Conservation (phyloP, 306 rosid species). For the Acacia crassicarpa region DNA sequence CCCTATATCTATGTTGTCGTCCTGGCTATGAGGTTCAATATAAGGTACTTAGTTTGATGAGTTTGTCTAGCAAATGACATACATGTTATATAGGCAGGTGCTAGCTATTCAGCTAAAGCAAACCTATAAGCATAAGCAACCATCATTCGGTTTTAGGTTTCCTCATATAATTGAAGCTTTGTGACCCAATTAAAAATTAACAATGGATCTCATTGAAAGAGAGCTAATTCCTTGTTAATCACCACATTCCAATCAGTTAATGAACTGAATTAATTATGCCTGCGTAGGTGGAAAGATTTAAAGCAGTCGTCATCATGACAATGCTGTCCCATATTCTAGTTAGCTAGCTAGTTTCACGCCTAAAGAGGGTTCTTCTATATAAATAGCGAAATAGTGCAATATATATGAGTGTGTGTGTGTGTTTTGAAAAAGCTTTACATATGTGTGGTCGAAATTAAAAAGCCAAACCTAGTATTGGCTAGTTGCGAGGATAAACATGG, state of each 20-base stretch:
- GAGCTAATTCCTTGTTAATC: background rate
- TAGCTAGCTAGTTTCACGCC: background rate
- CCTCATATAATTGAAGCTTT: conserved; percentile 63
- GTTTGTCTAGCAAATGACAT: background rate
- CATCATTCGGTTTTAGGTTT: conserved; percentile 46
- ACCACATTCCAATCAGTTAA: background rate
- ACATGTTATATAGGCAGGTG: background rate
- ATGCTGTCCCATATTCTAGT: background rate
- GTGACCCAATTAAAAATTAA: background rate
- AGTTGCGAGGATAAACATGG: background rate
- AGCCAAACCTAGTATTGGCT: background rate
- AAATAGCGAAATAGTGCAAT: background rate
- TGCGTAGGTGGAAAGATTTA: conserved; percentile 12
- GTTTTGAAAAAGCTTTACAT: background rate
- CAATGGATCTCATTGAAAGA: background rate
- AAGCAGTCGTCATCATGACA: background rate
- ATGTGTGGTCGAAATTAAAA: background rate
- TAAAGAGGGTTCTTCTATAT: background rate
- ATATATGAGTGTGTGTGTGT: too few species aligned
- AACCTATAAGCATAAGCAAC: conserved; percentile 35
- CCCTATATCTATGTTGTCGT: background rate
- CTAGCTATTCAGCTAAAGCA: background rate
- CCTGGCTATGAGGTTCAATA: background rate
- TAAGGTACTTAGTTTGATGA: background rate
- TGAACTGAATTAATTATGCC: background rate